Base-by-base conservation (phyloP, 768 basidiomycete species). In the Hemileccinum rubropunctum region DNA sequence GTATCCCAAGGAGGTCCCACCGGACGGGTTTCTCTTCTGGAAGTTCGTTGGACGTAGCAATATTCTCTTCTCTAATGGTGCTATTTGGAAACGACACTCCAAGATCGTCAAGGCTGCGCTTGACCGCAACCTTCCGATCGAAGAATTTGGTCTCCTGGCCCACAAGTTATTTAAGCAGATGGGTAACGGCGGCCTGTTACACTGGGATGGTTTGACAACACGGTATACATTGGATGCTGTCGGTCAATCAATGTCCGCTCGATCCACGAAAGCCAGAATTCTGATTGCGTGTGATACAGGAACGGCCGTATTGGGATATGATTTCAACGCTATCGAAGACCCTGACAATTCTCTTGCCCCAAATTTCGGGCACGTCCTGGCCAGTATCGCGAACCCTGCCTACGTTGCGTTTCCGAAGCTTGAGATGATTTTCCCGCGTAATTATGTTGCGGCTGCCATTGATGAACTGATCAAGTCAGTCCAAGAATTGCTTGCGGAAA, bases 81-180 rank as follows among this genome's bases (percentile, higher is more conserved):
- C 20, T 21, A 13, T 30, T 4, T 43, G 42, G 42, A 43, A 43
- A 11, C 28, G 42, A 10, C 42, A 43, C 30, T 43, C 42, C 15
- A 35, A 42, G 42, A 42, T 42, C 28, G 32, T 42, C 42, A 35
- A 45, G 33, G 43, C 33, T n/a, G 43, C 43, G 33, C 43, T 45
- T 4, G 43, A 35, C 23, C 21, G 23, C n/a, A 45, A 45, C 34
- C 15, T 35, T 35, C 43, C 43, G 14, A 35, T 45, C 21, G 27
- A 35, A 34, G 34, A 35, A 12, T 45, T 45, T 34, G 43, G 33
- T 26, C 27, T 45, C 15, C 27, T 50, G 43, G 43, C 43, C 4
- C 42, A 23, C 23, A 44, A 45, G 38, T 21, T 50, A 7, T 50
- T 50, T 18, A 38, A 50, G 37, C 30, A 50, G 28, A 45, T 45